phyloP scores from a whole-genome alignment of 306 rosid species.

The Malus orientalis region DNA sequence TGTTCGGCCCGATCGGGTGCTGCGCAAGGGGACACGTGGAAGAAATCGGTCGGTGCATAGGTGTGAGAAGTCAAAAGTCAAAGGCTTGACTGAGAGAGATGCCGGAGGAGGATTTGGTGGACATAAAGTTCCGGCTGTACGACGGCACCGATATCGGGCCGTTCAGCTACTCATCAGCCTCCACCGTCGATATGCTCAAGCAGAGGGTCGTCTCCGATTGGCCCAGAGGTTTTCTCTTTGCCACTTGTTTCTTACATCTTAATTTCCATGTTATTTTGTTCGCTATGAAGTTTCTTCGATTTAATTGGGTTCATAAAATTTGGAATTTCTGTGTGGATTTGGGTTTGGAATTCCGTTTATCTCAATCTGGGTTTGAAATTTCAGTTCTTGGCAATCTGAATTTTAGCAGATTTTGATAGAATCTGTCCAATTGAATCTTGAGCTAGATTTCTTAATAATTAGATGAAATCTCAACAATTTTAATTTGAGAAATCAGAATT shows the following conservation, averaged over 20 bases:
- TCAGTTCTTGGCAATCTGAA: neutral
- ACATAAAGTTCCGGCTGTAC: constrained; percentile 72
- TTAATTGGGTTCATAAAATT: neutral
- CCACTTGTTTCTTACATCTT: neutral
- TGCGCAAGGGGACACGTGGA: neutral
- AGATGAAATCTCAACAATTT: neutral
- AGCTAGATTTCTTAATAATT: neutral
- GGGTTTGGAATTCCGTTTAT: neutral
- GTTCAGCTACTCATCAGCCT: constrained; percentile 68
- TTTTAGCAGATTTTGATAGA: neutral
- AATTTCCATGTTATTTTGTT: neutral
- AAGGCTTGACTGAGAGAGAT: constrained; percentile 30
- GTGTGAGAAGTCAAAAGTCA: constrained; percentile 9
- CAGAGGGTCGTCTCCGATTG: constrained; percentile 86
- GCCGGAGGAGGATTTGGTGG: constrained; percentile 85
- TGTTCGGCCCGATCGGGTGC: constrained; percentile 12
- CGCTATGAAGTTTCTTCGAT: neutral
- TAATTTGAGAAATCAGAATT: neutral
- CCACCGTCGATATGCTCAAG: constrained; percentile 83
- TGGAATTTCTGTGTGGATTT: neutral
- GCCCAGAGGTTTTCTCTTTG: constrained; percentile 63
- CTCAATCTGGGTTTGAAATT: neutral
- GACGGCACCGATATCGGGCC: constrained; percentile 90
- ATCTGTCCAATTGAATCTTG: neutral
- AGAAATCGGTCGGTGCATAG: constrained; percentile 11